Conservation (phyloP, 331 rosid genomes). For the Dryas integrifolia region DNA sequence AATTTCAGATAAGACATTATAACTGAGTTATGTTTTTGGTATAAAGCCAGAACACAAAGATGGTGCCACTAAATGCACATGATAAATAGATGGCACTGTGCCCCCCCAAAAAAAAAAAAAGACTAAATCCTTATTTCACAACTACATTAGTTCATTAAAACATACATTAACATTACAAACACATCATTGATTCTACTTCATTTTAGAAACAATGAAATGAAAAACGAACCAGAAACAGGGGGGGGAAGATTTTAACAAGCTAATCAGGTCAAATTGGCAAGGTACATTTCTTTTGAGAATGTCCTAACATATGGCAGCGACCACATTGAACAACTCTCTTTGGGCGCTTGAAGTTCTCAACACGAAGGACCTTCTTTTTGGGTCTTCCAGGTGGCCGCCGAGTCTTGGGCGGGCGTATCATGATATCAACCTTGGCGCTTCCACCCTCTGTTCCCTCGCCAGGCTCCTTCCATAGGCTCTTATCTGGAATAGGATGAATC, state of each 20-base stretch:
- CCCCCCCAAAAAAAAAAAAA: slow-evolving; percentile 20
- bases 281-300: slow-evolving; percentile 94
- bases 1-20: not conserved
- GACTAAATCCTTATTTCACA: slow-evolving; percentile 44
- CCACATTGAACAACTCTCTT: slow-evolving; percentile 95
- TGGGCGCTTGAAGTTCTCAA: slow-evolving; percentile 92
- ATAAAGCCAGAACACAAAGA: not conserved
- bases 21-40: not conserved
- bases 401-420: slow-evolving; percentile 78
- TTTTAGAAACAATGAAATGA: slow-evolving; percentile 12
- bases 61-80: not conserved
- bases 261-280: slow-evolving; percentile 56
- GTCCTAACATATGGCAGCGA: slow-evolving; percentile 96
- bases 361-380: slow-evolving; percentile 81
- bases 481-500: slow-evolving; percentile 75
- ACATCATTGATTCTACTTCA: slow-evolving; percentile 46
- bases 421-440: slow-evolving; percentile 63
- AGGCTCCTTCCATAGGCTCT: slow-evolving; percentile 66
- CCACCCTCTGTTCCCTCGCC: slow-evolving; percentile 83
- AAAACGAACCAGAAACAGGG: slow-evolving; percentile 24
- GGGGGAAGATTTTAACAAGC: slow-evolving; percentile 36
- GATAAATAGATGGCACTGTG: slow-evolving; percentile 20
- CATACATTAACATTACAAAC: slow-evolving; percentile 56
- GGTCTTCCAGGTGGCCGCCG: slow-evolving; percentile 98
- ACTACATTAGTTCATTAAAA: slow-evolving; percentile 34